Evolutionary conservation across 495 filamentous ascomycete species (phyloP).

Genomic region (Neurospora sp.): DNA sequence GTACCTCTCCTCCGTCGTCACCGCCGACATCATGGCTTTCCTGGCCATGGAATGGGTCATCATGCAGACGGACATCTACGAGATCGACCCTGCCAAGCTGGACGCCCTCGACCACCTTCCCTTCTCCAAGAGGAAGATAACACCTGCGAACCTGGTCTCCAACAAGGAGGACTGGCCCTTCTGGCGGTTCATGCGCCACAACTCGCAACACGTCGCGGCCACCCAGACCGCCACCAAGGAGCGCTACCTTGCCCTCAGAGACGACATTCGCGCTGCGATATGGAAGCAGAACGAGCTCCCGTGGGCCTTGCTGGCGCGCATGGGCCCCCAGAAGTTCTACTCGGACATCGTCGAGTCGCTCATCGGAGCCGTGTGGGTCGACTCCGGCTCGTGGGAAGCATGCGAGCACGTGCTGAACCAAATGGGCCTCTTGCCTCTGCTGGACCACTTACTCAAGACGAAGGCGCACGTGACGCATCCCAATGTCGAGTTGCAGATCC

Average conservation of each 20-base stretch:
- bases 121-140: not conserved
- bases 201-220: slow-evolving; percentile 30
- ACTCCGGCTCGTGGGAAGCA: slow-evolving; percentile 52
- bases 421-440: slow-evolving; percentile 53
- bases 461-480: slow-evolving; percentile 61
- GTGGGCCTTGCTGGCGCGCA: slow-evolving; percentile 57
- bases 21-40: slow-evolving; percentile 83
- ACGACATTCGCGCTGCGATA: slow-evolving; percentile 34
- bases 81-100: slow-evolving; percentile 8
- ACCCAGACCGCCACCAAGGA: slow-evolving; percentile 31
- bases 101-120: slow-evolving; percentile 8
- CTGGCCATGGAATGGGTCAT: slow-evolving; percentile 51
- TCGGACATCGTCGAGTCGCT: slow-evolving; percentile 78
- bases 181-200: slow-evolving; percentile 61
- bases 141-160: not conserved
- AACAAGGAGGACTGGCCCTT: slow-evolving; percentile 34
- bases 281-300: slow-evolving; percentile 50
- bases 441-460: slow-evolving; percentile 50
- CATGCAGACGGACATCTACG: slow-evolving; percentile 15
- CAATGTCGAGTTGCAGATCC: slow-evolving; percentile 54
- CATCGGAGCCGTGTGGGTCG: slow-evolving; percentile 78
- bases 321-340: slow-evolving; percentile 69
- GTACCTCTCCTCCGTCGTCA: slow-evolving; percentile 67
- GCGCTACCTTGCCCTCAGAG: slow-evolving; percentile 42
- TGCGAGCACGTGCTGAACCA: slow-evolving; percentile 51